phyloP scores from a whole-genome alignment of 305 asterid genomes.

The Andrographis paniculata region DNA sequence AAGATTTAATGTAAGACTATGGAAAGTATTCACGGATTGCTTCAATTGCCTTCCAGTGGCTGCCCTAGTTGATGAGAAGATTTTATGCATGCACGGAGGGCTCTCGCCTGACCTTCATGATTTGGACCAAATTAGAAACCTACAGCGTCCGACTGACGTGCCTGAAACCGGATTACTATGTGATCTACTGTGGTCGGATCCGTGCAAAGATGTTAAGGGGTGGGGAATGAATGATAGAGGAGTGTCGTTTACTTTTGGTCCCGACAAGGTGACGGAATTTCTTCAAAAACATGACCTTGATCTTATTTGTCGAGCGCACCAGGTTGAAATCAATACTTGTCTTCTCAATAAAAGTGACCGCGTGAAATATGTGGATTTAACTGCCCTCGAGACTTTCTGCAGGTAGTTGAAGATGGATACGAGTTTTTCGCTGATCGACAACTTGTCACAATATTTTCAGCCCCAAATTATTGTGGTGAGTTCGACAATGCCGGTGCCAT shows the following conservation, averaged over 20 bases:
- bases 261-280: conserved; percentile 26
- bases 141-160: conserved; percentile 31
- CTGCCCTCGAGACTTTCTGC: neutral
- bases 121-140: conserved; percentile 26
- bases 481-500: conserved; percentile 33
- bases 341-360: neutral
- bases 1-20: conserved; percentile 27
- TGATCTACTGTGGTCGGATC: conserved; percentile 36
- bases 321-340: conserved; percentile 17
- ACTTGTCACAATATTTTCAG: conserved; percentile 31
- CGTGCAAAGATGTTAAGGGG: conserved; percentile 28
- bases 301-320: conserved; percentile 30
- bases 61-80: conserved; percentile 27
- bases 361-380: neutral
- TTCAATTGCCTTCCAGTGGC: conserved; percentile 31
- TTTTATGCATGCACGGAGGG: conserved; percentile 34
- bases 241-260: conserved; percentile 32
- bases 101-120: conserved; percentile 27
- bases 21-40: conserved; percentile 32
- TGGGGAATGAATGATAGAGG: conserved; percentile 39
- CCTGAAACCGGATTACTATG: conserved; percentile 29
- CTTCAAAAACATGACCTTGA: conserved; percentile 31
- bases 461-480: conserved; percentile 31
- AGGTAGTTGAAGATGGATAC: conserved; percentile 38
- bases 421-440: conserved; percentile 36